Base-by-base conservation (phyloP, 2,329 filamentous ascomycete species). In the Fusarium sp. region DNA sequence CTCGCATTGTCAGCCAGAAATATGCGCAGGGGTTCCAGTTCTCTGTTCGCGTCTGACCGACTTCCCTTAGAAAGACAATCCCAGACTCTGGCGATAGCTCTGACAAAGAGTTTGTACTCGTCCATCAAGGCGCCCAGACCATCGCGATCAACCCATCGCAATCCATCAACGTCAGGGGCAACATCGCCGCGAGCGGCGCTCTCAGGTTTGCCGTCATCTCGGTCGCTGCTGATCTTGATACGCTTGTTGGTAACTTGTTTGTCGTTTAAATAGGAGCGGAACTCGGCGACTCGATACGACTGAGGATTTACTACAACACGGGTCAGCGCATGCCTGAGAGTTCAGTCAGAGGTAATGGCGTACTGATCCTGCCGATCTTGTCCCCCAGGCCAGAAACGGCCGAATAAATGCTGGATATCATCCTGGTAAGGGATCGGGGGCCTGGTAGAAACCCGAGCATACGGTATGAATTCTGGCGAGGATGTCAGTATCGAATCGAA, bases 361-460 rank as follows among this genome's bases (percentile, higher is more conserved):
- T 70, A 81, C 80, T 62, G 39, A 78, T 69, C 65, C 70, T 78
- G 50, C 71, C 64, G 37, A 81, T 58, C 63, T 58, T 77, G 32
- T 77, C 78, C 25, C 79, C 69, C n/a, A 82, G 41, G 63, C 76
- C 76, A 39, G 78, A 70, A 27, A 81, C 59, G 35, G 77, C 78
- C 32, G 77, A 71, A 50, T 73, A 72, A 63, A 81, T 57, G 50
- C 64, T 75, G 52, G 76, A 72, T 72, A 82, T 81, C 78, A 82
- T 82, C 77, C 76, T 76, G 75, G 74, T 64, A 62, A 80, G 58
- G 68, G 71, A 75, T 73, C 70, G 70, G 66, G 74, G 52, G 32
- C 77, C 52, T 6, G 45, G 52, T 39, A 58, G 43, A 52, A 70
- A 62, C 54, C 61, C 72, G 56, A 72, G 76, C 80, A 81, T 80